Base-by-base conservation (phyloP, 495 filamentous ascomycete genomes). In the Podospora conica region DNA sequence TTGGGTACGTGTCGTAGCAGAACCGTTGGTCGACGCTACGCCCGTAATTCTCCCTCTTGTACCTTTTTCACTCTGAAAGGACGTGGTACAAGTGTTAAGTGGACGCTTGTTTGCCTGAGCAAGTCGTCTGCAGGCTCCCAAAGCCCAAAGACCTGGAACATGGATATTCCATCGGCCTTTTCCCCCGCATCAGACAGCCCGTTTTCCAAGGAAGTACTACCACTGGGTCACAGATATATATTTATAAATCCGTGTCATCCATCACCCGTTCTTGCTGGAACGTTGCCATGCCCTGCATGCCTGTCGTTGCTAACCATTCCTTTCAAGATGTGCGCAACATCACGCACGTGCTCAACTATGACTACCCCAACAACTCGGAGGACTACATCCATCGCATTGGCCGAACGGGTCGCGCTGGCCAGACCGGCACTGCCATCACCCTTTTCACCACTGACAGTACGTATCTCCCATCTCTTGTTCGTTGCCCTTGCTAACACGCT, bases 341-440 rank as follows among this genome's bases (percentile, higher is more conserved):
- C 81, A 97, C 94, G 80, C 95, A 98, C 83, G 95, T 98, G 82
- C 85, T 98, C 82, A 98, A 98, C 89, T 98, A 97, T 90, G 95
- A 98, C 80, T 97, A 97, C 78, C 95, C 95, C 77, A 97, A 98
- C 85, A 98, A 98, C 84, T 98, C 95, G 80, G 95, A 98, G 82
- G 94, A 97, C 79, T 98, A 98, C 74, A 94, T 98, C 78, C 95
- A 98, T 80, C 91, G 95, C 81, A 98, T 98, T 83, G 95, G 90
- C 78, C 87, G 92, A 86, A 98, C 94, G 79, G 94, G 92, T 77
- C 91, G 94, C 86, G 95, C 94, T 69, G 95, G 95, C 78, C 87
- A 88, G 68, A 93, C 90, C 68, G 94, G 94, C 77, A 91, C 91
- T 71, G 94, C 94, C 69, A 96, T 97, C 74, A 97, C 94, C 60